A percentile compares a stretch with the other conserved stretches of the same genome.
phyloP scores from a whole-genome alignment of 345 rosid genomes.

The Eucalyptus paniculata region DNA sequence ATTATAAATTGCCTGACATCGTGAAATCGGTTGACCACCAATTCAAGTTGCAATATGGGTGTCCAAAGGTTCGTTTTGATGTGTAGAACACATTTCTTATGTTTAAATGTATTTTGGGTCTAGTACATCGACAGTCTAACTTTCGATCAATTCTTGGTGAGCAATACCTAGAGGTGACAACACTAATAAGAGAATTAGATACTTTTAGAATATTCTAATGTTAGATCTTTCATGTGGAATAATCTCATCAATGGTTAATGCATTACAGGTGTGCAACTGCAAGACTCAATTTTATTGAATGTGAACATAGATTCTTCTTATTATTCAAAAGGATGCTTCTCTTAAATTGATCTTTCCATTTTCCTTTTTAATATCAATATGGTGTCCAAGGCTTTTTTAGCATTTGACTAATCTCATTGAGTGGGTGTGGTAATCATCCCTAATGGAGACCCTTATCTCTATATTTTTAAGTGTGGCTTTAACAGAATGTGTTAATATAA shows the following conservation, averaged over 20 bases:
- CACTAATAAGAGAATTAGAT: background rate
- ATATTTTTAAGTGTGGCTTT: background rate
- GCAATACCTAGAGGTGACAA: background rate
- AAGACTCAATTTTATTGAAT: background rate
- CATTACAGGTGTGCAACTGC: background rate
- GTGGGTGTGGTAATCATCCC: background rate
- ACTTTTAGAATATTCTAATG: background rate
- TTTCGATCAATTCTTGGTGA: background rate
- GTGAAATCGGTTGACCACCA: background rate
- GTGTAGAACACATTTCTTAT: background rate
- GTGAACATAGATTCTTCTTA: background rate
- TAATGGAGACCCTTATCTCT: fast-evolving
- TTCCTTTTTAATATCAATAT: background rate
- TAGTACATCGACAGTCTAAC: fast-evolving
- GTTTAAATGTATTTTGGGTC: background rate
- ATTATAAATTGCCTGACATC: fast-evolving
- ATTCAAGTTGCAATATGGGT: background rate
- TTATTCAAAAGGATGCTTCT: background rate
- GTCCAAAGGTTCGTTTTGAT: background rate
- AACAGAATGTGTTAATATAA: background rate
- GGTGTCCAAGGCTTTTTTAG: background rate
- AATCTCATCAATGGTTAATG: background rate
- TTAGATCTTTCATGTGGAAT: background rate
- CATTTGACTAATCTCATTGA: background rate
- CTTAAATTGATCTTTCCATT: background rate